Percentiles rank a stretch among this genome's conserved stretches.
These are phyloP conservation scores for Schoenoplectus tabernaemontani DNA, from an alignment of 202 grass and related monocot genomes.

Conservation along the genomic window DNA sequence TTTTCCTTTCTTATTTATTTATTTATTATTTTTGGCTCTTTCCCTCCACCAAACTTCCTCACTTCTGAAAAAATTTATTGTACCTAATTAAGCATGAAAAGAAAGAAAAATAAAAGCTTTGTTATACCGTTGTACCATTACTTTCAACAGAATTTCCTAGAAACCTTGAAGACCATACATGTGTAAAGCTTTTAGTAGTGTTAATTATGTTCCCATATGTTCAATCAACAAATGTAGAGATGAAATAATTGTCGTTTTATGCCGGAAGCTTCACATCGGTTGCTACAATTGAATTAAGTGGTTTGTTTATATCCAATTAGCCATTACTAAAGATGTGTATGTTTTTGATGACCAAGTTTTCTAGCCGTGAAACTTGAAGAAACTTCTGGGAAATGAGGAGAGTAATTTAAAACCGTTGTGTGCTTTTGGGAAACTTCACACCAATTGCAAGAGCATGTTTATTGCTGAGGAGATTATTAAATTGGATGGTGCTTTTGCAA, in stretches of 20 bases:
- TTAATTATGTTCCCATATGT: background rate
- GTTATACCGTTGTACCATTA: too few species aligned
- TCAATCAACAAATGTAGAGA: background rate
- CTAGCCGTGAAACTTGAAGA: background rate
- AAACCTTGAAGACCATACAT: too few species aligned
- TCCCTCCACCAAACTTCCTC: too few species aligned
- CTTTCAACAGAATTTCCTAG: too few species aligned
- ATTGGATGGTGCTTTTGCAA: background rate
- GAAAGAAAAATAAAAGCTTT: too few species aligned
- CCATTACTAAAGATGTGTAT: background rate
- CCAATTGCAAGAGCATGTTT: constrained; percentile 14
- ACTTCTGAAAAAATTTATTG: too few species aligned
- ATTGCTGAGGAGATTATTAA: background rate
- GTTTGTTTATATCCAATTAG: too few species aligned
- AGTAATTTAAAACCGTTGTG: background rate
- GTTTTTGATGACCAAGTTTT: background rate
- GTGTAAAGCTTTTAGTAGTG: background rate
- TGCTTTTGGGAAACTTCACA: constrained; percentile 3
- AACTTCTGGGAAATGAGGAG: background rate
- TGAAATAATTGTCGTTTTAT: background rate
- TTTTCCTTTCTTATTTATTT: too few species aligned
- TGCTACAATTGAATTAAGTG: too few species aligned
- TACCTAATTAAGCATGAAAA: too few species aligned
- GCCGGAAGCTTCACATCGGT: background rate
- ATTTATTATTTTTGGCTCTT: too few species aligned